phyloP scores from a whole-genome alignment of 2,329 filamentous ascomycete species.

The Septoria petroselini region DNA sequence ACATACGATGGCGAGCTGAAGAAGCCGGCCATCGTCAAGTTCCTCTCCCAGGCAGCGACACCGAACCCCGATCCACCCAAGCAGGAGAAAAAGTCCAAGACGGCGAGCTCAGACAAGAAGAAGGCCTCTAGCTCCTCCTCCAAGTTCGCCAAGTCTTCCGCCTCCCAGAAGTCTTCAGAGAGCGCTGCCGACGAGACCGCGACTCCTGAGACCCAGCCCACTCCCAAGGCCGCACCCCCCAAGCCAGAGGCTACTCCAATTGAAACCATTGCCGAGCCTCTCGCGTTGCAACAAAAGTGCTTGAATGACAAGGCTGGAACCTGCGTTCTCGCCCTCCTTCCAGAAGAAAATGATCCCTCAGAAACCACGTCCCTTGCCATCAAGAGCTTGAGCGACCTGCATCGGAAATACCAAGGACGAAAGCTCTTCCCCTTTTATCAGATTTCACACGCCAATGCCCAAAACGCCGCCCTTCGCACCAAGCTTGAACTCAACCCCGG shows the following conservation, averaged over 20 bases:
- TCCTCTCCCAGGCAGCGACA: slow-evolving; percentile 72
- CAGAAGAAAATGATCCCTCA: slow-evolving; percentile 46
- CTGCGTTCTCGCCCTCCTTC: slow-evolving; percentile 75
- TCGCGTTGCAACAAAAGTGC: slow-evolving; percentile 67
- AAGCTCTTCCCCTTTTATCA: slow-evolving; percentile 81
- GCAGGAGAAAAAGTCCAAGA: slow-evolving; percentile 45
- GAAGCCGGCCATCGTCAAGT: slow-evolving; percentile 75
- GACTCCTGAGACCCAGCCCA: slow-evolving; percentile 45
- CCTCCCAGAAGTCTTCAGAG: slow-evolving; percentile 51
- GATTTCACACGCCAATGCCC: slow-evolving; percentile 62
- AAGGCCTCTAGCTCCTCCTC: slow-evolving; percentile 47
- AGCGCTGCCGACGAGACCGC: slow-evolving; percentile 51
- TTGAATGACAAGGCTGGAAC: slow-evolving; percentile 72
- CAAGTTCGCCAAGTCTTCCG: slow-evolving; percentile 51
- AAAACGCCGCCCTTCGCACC: slow-evolving; percentile 54
- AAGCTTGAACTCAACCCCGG: slow-evolving; percentile 59
- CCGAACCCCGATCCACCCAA: slow-evolving; percentile 76
- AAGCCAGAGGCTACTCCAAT: slow-evolving; percentile 58
- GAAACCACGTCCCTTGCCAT: slow-evolving; percentile 43
- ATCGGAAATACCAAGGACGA: slow-evolving; percentile 68
- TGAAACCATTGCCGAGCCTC: slow-evolving; percentile 59
- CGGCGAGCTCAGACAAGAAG: slow-evolving; percentile 46
- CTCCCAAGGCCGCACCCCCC: slow-evolving; percentile 51
- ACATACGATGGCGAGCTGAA: slow-evolving; percentile 80
- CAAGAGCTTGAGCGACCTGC: slow-evolving; percentile 65